phyloP scores from a whole-genome alignment of 106 monocot genomes.

The Platanthera zijinensis region DNA sequence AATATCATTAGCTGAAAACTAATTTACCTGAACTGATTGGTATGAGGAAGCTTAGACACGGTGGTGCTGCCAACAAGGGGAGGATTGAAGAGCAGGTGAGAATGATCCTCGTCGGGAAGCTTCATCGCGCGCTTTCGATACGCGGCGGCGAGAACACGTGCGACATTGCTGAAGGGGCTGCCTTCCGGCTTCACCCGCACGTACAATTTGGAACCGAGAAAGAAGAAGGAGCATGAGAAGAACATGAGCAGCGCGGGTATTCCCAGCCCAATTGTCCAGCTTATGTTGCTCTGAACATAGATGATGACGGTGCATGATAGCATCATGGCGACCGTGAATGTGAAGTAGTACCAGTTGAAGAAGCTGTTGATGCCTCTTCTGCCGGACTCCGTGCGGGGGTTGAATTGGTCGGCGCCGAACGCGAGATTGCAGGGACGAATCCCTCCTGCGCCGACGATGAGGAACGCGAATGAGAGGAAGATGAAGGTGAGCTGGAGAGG shows the following conservation, averaged over 20 bases:
- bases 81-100: conserved; percentile 17
- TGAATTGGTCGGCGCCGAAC: conserved; percentile 89
- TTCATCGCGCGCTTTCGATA: conserved; percentile 13
- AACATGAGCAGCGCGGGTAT: conserved; percentile 67
- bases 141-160: conserved; percentile 27
- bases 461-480: conserved; percentile 29
- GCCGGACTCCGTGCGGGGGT: conserved; percentile 54
- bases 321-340: conserved; percentile 64
- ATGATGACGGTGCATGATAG: conserved; percentile 69
- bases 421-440: conserved; percentile 86
- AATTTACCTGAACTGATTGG: conserved; percentile 53
- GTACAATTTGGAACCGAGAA: conserved; percentile 48
- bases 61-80: conserved; percentile 11
- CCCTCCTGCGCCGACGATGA: conserved; percentile 70
- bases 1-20: too few species aligned
- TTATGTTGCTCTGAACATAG: conserved; percentile 71
- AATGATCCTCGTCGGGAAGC: neutral
- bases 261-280: conserved; percentile 63
- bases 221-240: conserved; percentile 53
- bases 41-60: conserved; percentile 46
- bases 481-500: conserved; percentile 33
- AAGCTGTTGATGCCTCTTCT: conserved; percentile 75
- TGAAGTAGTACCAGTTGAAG: conserved; percentile 97
- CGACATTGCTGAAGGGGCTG: conserved; percentile 54
- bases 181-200: conserved; percentile 62